These are phyloP conservation scores for Prunus yedoensis DNA, from an alignment of 331 rosid genomes.

Conservation along the genomic window DNA sequence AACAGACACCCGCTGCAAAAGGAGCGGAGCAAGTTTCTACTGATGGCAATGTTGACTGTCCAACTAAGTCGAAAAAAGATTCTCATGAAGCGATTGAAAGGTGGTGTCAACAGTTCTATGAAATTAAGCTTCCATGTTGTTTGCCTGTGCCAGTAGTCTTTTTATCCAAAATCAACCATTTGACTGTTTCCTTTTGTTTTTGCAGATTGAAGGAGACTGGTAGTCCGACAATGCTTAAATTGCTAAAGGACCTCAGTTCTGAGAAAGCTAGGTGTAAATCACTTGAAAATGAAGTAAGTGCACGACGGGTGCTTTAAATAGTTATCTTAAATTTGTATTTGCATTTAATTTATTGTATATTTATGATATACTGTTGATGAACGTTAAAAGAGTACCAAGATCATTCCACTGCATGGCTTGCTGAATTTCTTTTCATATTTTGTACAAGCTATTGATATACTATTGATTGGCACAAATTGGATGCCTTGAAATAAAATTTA, in stretches of 20 bases:
- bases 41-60: background rate
- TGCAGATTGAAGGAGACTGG: constrained; percentile 17
- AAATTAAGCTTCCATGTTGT: too few relatives aligned
- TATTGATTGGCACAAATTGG: background rate
- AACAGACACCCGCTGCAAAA: constrained; percentile 6
- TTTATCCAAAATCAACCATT: background rate
- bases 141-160: background rate
- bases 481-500: background rate
- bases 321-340: background rate
- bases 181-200: background rate
- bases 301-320: background rate
- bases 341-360: background rate
- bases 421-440: background rate
- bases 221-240: background rate
- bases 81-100: constrained; percentile 8
- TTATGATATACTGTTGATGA: background rate
- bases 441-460: background rate
- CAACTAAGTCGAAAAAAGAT: background rate
- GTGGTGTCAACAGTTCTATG: background rate
- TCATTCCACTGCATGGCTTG: too few relatives aligned
- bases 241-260: constrained; percentile 3
- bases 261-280: constrained; percentile 22
- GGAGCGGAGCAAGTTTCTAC: constrained; percentile 2
- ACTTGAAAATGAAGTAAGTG: constrained; percentile 33
- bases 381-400: background rate